Percentiles rank a stretch among this genome's conserved stretches.
These are phyloP conservation scores for Aspergillus cejpii DNA, from an alignment of 2,329 filamentous ascomycete species.

Conservation along the genomic window DNA sequence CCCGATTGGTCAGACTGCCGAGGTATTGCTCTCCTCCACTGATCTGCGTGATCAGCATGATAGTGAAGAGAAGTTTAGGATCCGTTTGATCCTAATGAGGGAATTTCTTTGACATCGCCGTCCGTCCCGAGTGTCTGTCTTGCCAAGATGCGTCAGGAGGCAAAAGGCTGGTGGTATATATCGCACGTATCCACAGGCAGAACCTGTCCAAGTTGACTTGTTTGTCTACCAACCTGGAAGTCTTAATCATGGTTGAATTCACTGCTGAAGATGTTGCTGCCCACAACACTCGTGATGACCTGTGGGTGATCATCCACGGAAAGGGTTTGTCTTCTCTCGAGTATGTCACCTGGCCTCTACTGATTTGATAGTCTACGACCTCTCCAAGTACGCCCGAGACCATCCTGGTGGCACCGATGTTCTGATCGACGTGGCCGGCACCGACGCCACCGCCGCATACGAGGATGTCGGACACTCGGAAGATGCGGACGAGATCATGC, in stretches of 20 bases:
- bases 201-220: too few species aligned
- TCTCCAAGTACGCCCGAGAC: conserved; percentile 52
- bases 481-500: conserved; percentile 40
- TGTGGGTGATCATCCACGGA: conserved; percentile 53
- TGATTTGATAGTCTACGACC: conserved; percentile 48
- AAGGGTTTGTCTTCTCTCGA: conserved; percentile 39
- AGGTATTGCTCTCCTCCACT: background rate
- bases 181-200: too few species aligned
- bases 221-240: too few species aligned
- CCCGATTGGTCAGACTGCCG: background rate
- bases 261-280: conserved; percentile 37
- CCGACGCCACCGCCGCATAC: conserved; percentile 40
- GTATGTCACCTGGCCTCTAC: background rate
- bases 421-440: conserved; percentile 37
- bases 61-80: too few species aligned
- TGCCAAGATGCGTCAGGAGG: too few species aligned
- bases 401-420: conserved; percentile 47
- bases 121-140: too few species aligned
- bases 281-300: conserved; percentile 46
- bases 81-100: too few species aligned
- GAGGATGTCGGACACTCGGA: conserved; percentile 44
- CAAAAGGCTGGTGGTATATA: too few species aligned
- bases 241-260: conserved; percentile 14
- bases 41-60: background rate
- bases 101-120: too few species aligned